Conservation (phyloP, 2,329 filamentous ascomycete genomes). For the Chaetomium strumarium region DNA sequence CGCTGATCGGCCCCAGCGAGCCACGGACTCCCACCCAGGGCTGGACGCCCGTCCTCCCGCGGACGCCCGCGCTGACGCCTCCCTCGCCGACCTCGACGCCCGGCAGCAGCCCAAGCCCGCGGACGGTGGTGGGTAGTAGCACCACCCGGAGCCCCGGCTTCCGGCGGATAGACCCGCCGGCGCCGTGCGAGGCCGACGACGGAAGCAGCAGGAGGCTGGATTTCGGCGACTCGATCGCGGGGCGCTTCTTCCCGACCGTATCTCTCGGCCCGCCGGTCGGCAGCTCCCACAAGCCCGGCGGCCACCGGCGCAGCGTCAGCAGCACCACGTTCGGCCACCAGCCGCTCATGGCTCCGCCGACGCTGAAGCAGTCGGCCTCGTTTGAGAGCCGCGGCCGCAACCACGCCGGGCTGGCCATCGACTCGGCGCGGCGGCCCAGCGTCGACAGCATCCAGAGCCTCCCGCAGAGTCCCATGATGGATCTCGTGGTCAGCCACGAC, state of each 20-base stretch:
- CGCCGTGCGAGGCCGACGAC: background rate
- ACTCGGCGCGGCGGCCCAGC: slow-evolving; percentile 18
- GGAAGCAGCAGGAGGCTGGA: background rate
- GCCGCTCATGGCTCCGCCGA: background rate
- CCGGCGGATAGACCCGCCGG: slow-evolving; percentile 23
- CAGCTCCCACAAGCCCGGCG: background rate
- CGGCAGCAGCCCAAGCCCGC: slow-evolving; percentile 19
- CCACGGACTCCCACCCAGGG: slow-evolving; percentile 5
- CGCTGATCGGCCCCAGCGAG: slow-evolving; percentile 28
- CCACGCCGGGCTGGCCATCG: slow-evolving; percentile 16
- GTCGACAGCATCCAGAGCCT: slow-evolving; percentile 38
- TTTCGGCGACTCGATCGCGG: slow-evolving; percentile 14
- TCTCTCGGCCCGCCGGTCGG: background rate
- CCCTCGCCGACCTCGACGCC: slow-evolving; percentile 15
- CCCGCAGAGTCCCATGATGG: slow-evolving; percentile 47
- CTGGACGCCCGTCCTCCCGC: slow-evolving; percentile 7
- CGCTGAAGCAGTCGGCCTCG: slow-evolving; percentile 16
- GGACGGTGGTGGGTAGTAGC: slow-evolving; percentile 16
- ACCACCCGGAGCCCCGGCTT: slow-evolving; percentile 11
- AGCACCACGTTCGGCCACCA: slow-evolving; percentile 10
- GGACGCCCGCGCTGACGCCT: slow-evolving; percentile 8
- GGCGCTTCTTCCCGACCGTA: slow-evolving; percentile 9
- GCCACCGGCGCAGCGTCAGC: slow-evolving; percentile 16
- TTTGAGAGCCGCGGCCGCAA: slow-evolving; percentile 24
- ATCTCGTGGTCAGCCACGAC: slow-evolving; percentile 37